phyloP scores from a whole-genome alignment of 2,329 filamentous ascomycete species.

The Colletotrichum sp. region DNA sequence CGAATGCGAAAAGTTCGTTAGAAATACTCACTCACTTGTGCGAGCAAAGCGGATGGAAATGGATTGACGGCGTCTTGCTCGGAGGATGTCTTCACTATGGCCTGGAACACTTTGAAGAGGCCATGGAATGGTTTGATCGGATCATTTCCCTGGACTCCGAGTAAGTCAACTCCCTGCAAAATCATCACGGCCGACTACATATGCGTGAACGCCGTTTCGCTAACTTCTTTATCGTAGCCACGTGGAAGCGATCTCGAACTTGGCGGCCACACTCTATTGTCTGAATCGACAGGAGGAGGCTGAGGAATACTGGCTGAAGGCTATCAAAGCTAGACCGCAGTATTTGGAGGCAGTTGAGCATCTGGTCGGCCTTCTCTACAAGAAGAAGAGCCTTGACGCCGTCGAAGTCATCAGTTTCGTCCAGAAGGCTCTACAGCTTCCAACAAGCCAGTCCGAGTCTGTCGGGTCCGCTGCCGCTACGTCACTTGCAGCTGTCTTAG shows the following conservation, averaged over 20 bases:
- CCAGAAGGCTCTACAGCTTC: slow-evolving; percentile 67
- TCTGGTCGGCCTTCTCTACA: slow-evolving; percentile 86
- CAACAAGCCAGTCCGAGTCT: slow-evolving; percentile 32
- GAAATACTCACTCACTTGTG: slow-evolving; percentile 77
- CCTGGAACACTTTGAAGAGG: slow-evolving; percentile 81
- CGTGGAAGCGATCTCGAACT: slow-evolving; percentile 92
- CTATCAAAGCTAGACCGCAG: slow-evolving; percentile 82
- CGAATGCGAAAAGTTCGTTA: slow-evolving; percentile 67
- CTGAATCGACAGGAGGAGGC: slow-evolving; percentile 84
- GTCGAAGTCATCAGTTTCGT: slow-evolving; percentile 87
- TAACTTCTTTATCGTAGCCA: slow-evolving; percentile 57
- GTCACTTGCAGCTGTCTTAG: neutral
- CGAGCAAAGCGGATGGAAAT: slow-evolving; percentile 81
- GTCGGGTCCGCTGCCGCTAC: slow-evolving; percentile 28
- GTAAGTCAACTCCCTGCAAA: slow-evolving; percentile 43
- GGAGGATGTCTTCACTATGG: slow-evolving; percentile 93
- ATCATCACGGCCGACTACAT: neutral
- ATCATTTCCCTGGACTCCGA: slow-evolving; percentile 60
- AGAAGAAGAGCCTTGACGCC: slow-evolving; percentile 82
- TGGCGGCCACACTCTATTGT: slow-evolving; percentile 87
- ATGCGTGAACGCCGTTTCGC: neutral
- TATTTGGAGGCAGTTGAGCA: slow-evolving; percentile 97
- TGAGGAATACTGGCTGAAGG: slow-evolving; percentile 82
- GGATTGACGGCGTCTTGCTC: slow-evolving; percentile 91
- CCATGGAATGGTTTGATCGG: slow-evolving; percentile 75